Evolutionary conservation across 805 yeast species (phyloP), one percentile per base, ranked within the genome.

Genomic region (Wickerhamomyces ciferrii): DNA sequence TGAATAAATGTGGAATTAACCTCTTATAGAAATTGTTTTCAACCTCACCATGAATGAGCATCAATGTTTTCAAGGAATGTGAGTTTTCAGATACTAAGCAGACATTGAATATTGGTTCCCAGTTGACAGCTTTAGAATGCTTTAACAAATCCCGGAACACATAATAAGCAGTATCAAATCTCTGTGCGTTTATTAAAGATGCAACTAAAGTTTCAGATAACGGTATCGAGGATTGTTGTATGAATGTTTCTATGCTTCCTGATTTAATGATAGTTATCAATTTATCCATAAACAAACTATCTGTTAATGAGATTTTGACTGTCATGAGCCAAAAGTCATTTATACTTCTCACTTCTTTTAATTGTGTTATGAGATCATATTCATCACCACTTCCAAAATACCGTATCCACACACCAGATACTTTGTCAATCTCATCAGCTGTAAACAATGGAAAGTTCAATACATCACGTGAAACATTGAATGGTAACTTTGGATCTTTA

Each of bases 381-480:
- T 35, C 27, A 29, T 54, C 53, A 23, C 47, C 48, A 41, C 49
- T 39, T 9, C 53, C 42, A 13, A 48, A 42, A 27, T 40, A 50
- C 9, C 43, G 41, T 18, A 50, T 7, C 58, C 58, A 55, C 2
- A 48, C 44, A 19, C 52, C 50, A 9, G 50, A 45, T 7, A 50
- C 43, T 5, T 24, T 13, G 13, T 51, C 57, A 35, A 49, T 25
- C 11, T 27, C 29, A 2, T 36, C 23, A 2, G 40, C 43, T 20
- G 42, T 32, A 15, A 45, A 15, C 5, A 34, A 39, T 10, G 53
- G 54, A n/a, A 55, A 38, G 2, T 44, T 32, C 14, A 57, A 40
- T 2, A 54, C 52, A 25, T 57, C 60, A 25, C 61, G 44, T 2
- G 49, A 47, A 3, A 54, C 35, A 42, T 55, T 57, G 46, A 55